Base-by-base conservation (phyloP, 169 alveolate species). In the Plasmodium vivax region DNA sequence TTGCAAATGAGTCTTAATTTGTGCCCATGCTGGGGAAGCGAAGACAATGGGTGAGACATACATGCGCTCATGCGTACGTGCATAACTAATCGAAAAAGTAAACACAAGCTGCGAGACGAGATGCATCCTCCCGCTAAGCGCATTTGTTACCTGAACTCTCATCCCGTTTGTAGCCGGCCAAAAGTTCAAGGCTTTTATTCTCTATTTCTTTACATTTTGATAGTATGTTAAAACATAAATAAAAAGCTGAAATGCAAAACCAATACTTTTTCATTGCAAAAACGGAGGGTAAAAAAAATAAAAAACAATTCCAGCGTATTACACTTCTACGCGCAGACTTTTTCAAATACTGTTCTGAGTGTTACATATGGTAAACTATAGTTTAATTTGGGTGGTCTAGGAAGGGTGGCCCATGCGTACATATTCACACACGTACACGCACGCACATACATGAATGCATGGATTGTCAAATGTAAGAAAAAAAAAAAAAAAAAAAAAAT, bases 221-320 rank as follows among this genome's bases (percentile, higher is more conserved):
- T 12, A 90, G 14, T 62, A 79, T 34, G 54, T 80, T 41, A 38
- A 90, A 62, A 10, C 38, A 41, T 80, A 90, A 43, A 41, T 54
- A 90, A 38, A 90, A n/a, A n/a, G 43, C 41, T 30, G 83, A 38
- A 80, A 90, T 58, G 83, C 54, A 90, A 56, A 90, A 58, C 88
- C 81, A 90, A 27, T 80, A 81, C n/a, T 79, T 90, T 72, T 90
- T 80, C 94, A 90, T 90, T 90, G 90, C 79, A 90, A 74, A 38
- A 83, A 58, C 47, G 62, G 75, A 85, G 62, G 62, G 77, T 36
- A 68, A 68, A 7, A 23, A 4, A 23, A 68, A 30, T 23, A 4
- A 23, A 23, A 23, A 30, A 30, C 10, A 51, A 36, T 77, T 87
- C 45, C 32, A 38, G 71, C 73, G 79, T 73, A 72, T 75, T 87